Base-by-base conservation (phyloP, 208 protist genomes). In the Porcisia deanei region DNA sequence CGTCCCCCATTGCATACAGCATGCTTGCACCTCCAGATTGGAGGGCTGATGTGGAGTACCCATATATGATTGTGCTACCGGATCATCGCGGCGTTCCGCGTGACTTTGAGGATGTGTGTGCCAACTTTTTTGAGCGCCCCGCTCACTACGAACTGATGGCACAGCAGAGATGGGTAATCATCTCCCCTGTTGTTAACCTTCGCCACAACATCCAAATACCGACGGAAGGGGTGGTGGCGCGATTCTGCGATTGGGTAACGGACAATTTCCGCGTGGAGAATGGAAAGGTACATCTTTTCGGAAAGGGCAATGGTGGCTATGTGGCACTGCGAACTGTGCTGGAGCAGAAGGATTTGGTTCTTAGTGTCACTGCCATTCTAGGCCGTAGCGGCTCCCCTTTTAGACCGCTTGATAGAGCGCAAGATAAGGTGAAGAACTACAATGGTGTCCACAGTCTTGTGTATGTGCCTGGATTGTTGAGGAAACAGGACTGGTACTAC, bases 21-120 rank as follows among this genome's bases (percentile, higher is more conserved):
- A 94, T 95, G 88, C 65, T 96, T n/a, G 72, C 82, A 6, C 92
- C 92, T 5, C 83, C 81, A 55, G 83, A 86, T 54, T 96, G 87
- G 87, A 82, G 79, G 30, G 77, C 82, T 25, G 84, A 90, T 25
- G 37, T 79, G 25, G 86, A 92, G 71, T 88, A 91, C 72, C 92
- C 90, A 22, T 96, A 92, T 73, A 91, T 96, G 86, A 87, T 96
- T 20, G 90, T 94, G 9, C 81, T 95, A 12, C 85, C 90, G 1
- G 90, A 96, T 71, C 89, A 95, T 71, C 70, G 90, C 22, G 92
- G 92, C 41, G 77, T 94, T 60, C 82, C 85, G 14, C 82, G 88
- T 1, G 92, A 96, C 77, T 96, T 96, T 83, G 92, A 94, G 71
- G 92, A 96, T 73, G 88, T 96, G 22, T 96, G 92, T 71, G 92